Conservation (phyloP, 768 basidiomycete genomes). For the Termitomyces sp. region DNA sequence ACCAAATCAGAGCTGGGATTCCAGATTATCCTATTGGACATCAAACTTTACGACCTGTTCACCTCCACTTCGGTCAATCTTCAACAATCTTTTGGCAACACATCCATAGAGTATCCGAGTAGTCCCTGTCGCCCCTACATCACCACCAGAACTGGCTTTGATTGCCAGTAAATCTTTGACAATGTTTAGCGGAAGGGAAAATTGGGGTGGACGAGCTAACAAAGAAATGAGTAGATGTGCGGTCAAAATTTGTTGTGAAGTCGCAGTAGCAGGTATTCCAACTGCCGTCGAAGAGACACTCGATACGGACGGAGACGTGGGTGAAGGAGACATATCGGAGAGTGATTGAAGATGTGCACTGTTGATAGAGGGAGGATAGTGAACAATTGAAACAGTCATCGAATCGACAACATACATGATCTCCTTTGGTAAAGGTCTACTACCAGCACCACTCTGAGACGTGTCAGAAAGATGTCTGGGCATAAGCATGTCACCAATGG, state of each 20-base stretch:
- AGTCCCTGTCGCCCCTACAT: conserved; percentile 35
- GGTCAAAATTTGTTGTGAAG: conserved; percentile 66
- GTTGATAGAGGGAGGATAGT: neutral
- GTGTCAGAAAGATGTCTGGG: conserved; percentile 41
- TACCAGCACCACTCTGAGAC: conserved; percentile 22
- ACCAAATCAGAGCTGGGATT: neutral
- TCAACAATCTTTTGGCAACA: conserved; percentile 75
- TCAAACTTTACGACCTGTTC: conserved; percentile 77
- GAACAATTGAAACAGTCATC: neutral
- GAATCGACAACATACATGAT: conserved; percentile 43
- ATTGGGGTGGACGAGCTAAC: conserved; percentile 45
- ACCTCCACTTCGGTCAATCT: conserved; percentile 69
- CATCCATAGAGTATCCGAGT: conserved; percentile 69
- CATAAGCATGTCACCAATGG: conserved; percentile 59
- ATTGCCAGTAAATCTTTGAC: conserved; percentile 52
- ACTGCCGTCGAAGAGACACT: conserved; percentile 40
- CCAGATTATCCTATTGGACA: conserved; percentile 22
- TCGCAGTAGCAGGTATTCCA: conserved; percentile 31
- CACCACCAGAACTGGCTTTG: conserved; percentile 33
- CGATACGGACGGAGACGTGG: conserved; percentile 53
- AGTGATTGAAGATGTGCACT: conserved; percentile 58
- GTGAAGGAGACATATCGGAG: conserved; percentile 43
- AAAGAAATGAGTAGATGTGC: conserved; percentile 61
- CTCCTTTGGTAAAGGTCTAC: conserved; percentile 48
- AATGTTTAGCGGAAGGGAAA: conserved; percentile 55